Evolutionary conservation across 208 protist species (phyloP).

Genomic region (Crithidia mellificae): DNA sequence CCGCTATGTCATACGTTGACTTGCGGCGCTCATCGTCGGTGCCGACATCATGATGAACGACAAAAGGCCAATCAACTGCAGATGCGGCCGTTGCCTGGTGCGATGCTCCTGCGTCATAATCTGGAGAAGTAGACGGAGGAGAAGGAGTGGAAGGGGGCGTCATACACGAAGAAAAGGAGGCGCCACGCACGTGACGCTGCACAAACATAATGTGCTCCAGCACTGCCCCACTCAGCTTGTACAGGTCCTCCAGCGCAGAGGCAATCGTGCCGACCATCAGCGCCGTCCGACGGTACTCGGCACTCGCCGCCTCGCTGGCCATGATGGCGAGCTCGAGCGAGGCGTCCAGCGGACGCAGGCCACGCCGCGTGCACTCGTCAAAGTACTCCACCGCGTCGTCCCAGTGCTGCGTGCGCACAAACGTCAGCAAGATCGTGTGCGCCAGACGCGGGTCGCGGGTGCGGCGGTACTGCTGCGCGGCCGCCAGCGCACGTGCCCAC

Average conservation of each 20-base stretch:
- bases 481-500: conserved; percentile 54
- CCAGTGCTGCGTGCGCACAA: conserved; percentile 51
- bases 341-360: conserved; percentile 58
- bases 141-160: no score
- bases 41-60: no score
- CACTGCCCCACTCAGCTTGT: conserved; percentile 57
- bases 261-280: conserved; percentile 65
- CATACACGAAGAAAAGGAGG: neutral
- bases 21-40: no score
- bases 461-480: conserved; percentile 47
- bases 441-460: conserved; percentile 56
- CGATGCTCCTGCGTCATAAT: neutral
- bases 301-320: conserved; percentile 62
- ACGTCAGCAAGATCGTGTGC: conserved; percentile 58
- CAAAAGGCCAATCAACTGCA: no score
- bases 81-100: no score
- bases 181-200: conserved; percentile 36
- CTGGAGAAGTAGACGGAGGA: no score
- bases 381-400: conserved; percentile 77
- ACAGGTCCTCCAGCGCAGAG: conserved; percentile 80
- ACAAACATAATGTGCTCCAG: conserved; percentile 78
- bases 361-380: conserved; percentile 60
- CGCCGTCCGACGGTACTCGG: conserved; percentile 64
- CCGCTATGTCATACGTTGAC: no score
- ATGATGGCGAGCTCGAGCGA: conserved; percentile 65